A percentile compares a stretch with the other conserved stretches of the same genome.
phyloP scores from a whole-genome alignment of 139 green algal species.

The Chlorella sorokiniana region DNA sequence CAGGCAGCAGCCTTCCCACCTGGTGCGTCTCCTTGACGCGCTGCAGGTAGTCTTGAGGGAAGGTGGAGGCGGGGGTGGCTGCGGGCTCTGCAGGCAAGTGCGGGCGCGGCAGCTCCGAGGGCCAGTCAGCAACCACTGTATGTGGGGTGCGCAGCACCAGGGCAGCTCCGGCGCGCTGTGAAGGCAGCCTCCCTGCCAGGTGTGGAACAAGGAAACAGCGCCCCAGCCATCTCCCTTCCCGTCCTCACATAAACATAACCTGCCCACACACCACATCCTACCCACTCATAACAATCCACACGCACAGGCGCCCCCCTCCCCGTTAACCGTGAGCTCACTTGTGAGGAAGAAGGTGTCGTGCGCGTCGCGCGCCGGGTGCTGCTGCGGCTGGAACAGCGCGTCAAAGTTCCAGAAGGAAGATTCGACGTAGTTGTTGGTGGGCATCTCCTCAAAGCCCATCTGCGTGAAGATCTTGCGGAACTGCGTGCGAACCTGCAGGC shows the following conservation, averaged over 20 bases:
- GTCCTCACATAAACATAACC: no score
- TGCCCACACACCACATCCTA: background rate
- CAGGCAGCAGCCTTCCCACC: background rate
- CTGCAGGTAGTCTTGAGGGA: constrained; percentile 88
- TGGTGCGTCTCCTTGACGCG: constrained; percentile 86
- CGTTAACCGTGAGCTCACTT: no score
- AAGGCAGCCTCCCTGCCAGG: no score
- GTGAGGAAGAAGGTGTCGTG: constrained; percentile 99
- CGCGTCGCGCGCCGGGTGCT: constrained; percentile 95
- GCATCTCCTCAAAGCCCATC: constrained; percentile 96
- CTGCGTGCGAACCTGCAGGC: constrained; percentile 78
- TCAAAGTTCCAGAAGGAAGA: constrained; percentile 99
- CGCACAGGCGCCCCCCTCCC: background rate
- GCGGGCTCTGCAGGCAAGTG: constrained; percentile 62
- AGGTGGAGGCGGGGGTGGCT: constrained; percentile 51
- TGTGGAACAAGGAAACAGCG: no score
- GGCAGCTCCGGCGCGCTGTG: no score
- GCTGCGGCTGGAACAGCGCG: constrained; percentile 98
- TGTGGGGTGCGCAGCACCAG: background rate
- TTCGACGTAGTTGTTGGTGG: constrained; percentile 94
- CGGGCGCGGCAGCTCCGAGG: background rate
- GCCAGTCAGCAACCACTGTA: no score
- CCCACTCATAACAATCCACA: background rate
- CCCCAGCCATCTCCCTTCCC: no score
- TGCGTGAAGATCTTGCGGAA: constrained; percentile 95